A percentile compares a stretch with the other conserved stretches of the same genome.
Evolutionary conservation across 257 asterid genomes (phyloP).

Genomic region (Nicotiana undulata): DNA sequence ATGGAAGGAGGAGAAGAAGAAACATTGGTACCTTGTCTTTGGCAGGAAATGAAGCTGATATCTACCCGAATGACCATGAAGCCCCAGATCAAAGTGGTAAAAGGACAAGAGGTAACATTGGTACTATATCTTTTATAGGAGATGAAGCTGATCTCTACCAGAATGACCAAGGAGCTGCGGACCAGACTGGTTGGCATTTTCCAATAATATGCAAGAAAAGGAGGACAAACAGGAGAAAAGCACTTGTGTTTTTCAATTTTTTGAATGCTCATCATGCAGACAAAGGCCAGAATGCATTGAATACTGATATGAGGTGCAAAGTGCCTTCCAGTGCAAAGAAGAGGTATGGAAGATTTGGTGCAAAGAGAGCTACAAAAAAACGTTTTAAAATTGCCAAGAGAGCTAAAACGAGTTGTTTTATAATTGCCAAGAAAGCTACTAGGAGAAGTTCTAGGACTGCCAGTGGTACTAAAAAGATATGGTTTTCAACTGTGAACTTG

Average conservation of each 20-base stretch:
- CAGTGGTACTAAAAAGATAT: not conserved
- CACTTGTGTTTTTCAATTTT: not conserved
- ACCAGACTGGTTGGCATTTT: not conserved
- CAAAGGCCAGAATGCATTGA: not conserved
- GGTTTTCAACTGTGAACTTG: not conserved
- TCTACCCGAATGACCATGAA: not conserved
- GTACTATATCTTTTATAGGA: not conserved
- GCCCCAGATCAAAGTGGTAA: not conserved
- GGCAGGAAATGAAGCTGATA: not conserved
- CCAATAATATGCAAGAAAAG: conserved; percentile 14
- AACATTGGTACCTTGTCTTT: not conserved
- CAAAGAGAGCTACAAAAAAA: not conserved
- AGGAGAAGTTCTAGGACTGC: not conserved
- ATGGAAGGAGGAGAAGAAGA: not conserved
- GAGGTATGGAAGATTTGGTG: not conserved
- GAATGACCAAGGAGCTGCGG: no score
- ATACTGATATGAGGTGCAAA: not conserved
- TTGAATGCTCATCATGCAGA: not conserved
- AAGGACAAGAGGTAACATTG: not conserved
- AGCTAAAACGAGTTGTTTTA: not conserved
- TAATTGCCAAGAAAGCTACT: not conserved
- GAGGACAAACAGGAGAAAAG: conserved; percentile 16
- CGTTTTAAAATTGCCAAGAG: not conserved
- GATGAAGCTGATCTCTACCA: not conserved
- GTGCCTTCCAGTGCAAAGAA: not conserved